Conservation (phyloP, 2,329 filamentous ascomycete genomes). For the Beauveria rudraprayagi region DNA sequence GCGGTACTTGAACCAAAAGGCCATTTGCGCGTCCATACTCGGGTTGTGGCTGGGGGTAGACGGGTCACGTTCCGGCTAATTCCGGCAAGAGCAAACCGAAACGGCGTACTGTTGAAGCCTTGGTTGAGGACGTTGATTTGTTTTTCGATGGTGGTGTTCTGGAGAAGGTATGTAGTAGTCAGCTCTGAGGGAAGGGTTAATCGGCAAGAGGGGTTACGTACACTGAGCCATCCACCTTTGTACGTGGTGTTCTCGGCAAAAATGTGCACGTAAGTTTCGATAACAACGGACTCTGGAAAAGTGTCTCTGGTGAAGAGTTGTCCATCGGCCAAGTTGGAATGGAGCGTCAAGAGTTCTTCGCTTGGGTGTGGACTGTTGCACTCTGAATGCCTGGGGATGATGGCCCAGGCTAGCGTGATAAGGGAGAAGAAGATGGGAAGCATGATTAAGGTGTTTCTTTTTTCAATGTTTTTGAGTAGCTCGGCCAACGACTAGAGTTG, state of each 20-base stretch:
- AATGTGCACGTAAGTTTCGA: neutral
- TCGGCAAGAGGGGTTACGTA: neutral
- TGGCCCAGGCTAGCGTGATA: neutral
- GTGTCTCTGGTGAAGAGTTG: neutral
- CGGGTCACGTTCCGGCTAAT: no score
- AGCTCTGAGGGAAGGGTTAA: neutral
- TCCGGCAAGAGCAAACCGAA: neutral
- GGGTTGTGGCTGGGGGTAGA: neutral
- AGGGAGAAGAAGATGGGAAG: neutral
- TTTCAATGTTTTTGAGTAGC: neutral
- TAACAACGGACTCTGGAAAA: neutral
- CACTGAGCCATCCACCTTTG: neutral
- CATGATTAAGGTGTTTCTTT: no score
- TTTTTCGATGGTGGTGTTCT: neutral
- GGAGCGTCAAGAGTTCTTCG: neutral
- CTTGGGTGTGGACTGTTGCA: neutral
- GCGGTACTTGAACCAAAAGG: constrained; percentile 23
- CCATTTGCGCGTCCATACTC: neutral
- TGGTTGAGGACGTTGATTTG: neutral
- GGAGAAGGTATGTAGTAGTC: neutral
- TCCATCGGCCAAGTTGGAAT: neutral
- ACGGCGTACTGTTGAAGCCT: neutral
- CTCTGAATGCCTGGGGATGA: neutral
- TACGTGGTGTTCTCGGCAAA: neutral
- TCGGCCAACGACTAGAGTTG: neutral